Base-by-base conservation (phyloP, 2,329 filamentous ascomycete species). In the Coniochaeta pulveracea region DNA sequence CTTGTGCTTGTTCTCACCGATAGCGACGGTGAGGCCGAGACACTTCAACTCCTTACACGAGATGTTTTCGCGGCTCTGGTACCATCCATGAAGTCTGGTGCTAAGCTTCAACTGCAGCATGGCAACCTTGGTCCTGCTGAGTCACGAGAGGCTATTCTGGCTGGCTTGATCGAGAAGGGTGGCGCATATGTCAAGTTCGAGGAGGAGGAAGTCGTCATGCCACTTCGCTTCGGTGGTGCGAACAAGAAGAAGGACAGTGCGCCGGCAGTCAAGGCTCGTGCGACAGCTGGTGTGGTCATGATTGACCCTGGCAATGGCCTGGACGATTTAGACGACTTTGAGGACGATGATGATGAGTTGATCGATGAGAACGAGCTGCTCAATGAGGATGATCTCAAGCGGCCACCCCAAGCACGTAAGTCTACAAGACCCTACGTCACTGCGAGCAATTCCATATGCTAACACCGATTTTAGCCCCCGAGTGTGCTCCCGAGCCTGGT, bases 331-430 rank as follows among this genome's bases (percentile, higher is more conserved):
- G 70, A 72, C 39, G 67, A 66, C 26, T 63, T 71, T 35, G 71
- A 70, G 28, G 61, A 69, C 33, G 69, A 69, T 26, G 81, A 86
- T 46, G 85, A 93, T 42, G 88, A 93, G 35, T 60, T 93, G 34
- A 91, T 98, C 44, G 86, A 96, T 50, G 91, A 96, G 55, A 81
- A 95, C 48, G 78, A 76, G 8, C 65, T 98, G 19, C 64, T 98
- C 46, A 85, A 80, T 3, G 86, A 88, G 48, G 84, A 85, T 40
- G 89, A 98, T 50, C 66, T 91, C 45, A 76, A 75, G 44, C 69
- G 76, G 46, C 81, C 83, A 15, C 71, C 93, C 35, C 74, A 80
- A 43, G 79, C 85, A 46, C 86, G 88, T 94, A 66, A 58, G 82
- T 76, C 4, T n/a, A n/a, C n/a, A n/a, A 10, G 8, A 24, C 23